Evolutionary conservation across 306 rosid genomes (phyloP).

Genomic region (Fragaria iinumae): DNA sequence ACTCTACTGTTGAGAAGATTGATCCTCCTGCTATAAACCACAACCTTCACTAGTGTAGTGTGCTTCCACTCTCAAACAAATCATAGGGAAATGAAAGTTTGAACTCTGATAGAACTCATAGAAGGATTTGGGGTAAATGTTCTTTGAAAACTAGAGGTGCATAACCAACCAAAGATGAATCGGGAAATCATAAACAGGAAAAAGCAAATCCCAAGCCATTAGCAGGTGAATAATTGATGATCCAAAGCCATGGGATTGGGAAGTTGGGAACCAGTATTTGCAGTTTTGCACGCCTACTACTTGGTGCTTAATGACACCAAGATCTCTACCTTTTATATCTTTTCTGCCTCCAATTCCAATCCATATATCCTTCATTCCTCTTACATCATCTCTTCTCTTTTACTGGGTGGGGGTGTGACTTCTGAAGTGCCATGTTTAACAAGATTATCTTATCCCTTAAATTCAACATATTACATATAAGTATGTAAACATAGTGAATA

Average conservation of each 20-base stretch:
- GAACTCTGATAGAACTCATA: not conserved
- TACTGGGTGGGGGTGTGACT: not conserved
- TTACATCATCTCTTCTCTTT: not conserved
- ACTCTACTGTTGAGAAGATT: too few relatives aligned
- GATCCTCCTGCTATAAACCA: not conserved
- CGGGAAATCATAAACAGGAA: not conserved
- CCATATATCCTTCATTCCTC: slow-evolving; percentile 1
- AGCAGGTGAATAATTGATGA: not conserved
- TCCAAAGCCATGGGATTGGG: slow-evolving; percentile 12
- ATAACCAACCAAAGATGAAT: not conserved
- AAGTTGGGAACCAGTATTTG: not conserved
- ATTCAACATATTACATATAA: not conserved
- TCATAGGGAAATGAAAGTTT: not conserved
- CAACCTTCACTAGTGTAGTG: not conserved
- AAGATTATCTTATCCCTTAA: not conserved
- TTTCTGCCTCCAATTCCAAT: not conserved
- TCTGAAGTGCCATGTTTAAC: slow-evolving; percentile 7
- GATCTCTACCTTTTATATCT: not conserved
- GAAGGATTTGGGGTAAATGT: not conserved
- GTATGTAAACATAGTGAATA: not conserved
- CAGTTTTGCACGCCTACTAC: not conserved
- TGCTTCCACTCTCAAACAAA: not conserved
- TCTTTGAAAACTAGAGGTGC: not conserved
- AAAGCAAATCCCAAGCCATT: not conserved
- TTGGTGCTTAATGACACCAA: slow-evolving; percentile 14